Conservation (phyloP, 192 early-diverging fungal species). For the Podila horticola region DNA sequence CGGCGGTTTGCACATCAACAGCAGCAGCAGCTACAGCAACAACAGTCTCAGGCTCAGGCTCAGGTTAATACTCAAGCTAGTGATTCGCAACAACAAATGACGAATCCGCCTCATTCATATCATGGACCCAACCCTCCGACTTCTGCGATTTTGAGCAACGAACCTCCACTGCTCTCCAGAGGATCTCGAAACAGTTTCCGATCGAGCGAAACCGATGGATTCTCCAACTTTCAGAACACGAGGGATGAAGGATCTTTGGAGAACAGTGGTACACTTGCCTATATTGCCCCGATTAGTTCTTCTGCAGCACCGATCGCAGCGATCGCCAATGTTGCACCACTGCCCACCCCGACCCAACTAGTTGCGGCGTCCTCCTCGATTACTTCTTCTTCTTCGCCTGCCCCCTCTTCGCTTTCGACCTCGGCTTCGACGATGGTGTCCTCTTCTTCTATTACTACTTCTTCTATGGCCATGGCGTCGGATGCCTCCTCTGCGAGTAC, state of each 20-base stretch:
- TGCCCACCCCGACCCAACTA: not conserved
- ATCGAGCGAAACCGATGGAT: slow-evolving; percentile 26
- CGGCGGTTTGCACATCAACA: slow-evolving; percentile 29
- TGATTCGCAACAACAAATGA: not conserved
- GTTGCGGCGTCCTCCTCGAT: not conserved
- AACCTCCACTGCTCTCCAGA: slow-evolving; percentile 8
- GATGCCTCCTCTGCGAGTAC: not conserved
- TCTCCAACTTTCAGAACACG: slow-evolving; percentile 16
- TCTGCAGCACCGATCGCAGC: not conserved
- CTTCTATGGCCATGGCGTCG: not conserved
- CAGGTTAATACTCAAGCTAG: not conserved
- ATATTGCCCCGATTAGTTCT: not conserved
- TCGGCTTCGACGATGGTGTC: not conserved
- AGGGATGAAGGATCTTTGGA: too few relatives aligned
- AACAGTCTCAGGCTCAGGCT: not conserved
- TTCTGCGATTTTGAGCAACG: not conserved
- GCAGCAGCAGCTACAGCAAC: slow-evolving; percentile 14
- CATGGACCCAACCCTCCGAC: not conserved
- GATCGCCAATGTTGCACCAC: not conserved
- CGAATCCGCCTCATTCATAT: not conserved
- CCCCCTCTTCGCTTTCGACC: not conserved
- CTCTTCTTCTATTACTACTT: not conserved
- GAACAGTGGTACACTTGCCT: not conserved
- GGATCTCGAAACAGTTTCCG: slow-evolving; percentile 15
- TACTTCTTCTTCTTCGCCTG: not conserved